Conservation (phyloP, 2,329 filamentous ascomycete genomes). For the Gaeumannomyces tritici region DNA sequence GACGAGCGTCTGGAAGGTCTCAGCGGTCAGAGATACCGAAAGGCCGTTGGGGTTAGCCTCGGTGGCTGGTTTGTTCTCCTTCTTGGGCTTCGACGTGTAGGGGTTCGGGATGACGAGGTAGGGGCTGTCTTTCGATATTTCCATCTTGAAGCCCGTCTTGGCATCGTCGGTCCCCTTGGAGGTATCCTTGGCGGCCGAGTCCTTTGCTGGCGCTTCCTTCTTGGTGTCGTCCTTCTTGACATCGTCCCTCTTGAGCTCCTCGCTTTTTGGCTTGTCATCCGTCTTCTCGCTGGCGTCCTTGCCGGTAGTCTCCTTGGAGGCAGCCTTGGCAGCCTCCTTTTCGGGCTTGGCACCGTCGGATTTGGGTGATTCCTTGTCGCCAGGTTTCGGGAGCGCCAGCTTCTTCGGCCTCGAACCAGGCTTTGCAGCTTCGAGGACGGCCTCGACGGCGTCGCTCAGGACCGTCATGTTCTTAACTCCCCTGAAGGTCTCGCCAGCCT, state of each 20-base stretch:
- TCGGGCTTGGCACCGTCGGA: background rate
- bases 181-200: conserved; percentile 14
- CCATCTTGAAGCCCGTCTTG: conserved; percentile 11
- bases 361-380: conserved; percentile 34
- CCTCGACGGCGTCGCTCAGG: conserved; percentile 65
- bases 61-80: conserved; percentile 40
- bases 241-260: conserved; percentile 9
- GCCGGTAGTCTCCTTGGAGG: conserved; percentile 8
- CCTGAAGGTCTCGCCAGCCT: conserved; percentile 49
- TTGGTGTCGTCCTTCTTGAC: conserved; percentile 8
- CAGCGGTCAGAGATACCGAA: conserved; percentile 67
- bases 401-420: conserved; percentile 69
- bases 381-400: conserved; percentile 61
- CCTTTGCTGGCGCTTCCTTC: conserved; percentile 2
- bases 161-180: conserved; percentile 11
- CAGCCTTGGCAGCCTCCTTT: conserved; percentile 7
- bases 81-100: conserved; percentile 29
- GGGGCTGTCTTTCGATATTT: background rate
- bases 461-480: conserved; percentile 59
- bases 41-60: conserved; percentile 67
- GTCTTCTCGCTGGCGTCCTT: conserved; percentile 8
- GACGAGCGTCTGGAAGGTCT: conserved; percentile 78
- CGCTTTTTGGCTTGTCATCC: conserved; percentile 14
- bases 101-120: background rate
- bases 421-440: conserved; percentile 63